Evolutionary conservation across 306 rosid species (phyloP).

Genomic region (Betula pendula): DNA sequence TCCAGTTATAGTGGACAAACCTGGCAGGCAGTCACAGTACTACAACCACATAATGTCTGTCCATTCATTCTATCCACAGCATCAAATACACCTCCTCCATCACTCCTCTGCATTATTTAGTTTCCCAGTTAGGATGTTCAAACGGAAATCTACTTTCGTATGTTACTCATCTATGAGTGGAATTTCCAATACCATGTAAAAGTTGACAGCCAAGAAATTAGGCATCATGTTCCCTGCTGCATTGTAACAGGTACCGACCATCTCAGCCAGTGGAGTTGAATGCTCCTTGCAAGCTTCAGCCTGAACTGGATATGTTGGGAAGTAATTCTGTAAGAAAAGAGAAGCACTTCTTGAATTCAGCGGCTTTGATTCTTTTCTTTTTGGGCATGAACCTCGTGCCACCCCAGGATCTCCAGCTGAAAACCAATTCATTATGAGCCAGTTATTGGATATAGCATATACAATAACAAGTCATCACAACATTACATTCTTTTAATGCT

Average conservation of each 20-base stretch:
- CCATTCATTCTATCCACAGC: conserved; percentile 79
- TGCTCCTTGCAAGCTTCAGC: conserved; percentile 95
- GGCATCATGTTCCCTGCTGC: conserved; percentile 84
- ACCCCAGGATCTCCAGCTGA: conserved; percentile 99
- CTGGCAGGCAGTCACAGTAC: conserved; percentile 79
- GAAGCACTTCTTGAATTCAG: conserved; percentile 66
- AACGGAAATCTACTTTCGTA: conserved; percentile 10
- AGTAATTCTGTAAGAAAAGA: conserved; percentile 84
- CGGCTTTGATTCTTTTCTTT: conserved; percentile 84
- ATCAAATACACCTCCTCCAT: conserved; percentile 92
- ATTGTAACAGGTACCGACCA: conserved; percentile 83
- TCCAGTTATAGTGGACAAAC: conserved; percentile 38
- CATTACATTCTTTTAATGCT: conserved; percentile 28
- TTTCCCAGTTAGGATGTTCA: conserved; percentile 30
- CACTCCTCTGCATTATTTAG: conserved; percentile 77
- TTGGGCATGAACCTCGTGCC: conserved; percentile 69
- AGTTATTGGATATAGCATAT: conserved; percentile 17
- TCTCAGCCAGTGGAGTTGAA: conserved; percentile 83
- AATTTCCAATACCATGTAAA: conserved; percentile 73
- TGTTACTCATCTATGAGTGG: neutral
- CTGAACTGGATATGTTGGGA: conserved; percentile 90
- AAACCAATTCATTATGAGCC: conserved; percentile 25
- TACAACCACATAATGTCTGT: conserved; percentile 74
- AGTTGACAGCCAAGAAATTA: conserved; percentile 88
- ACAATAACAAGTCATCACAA: conserved; percentile 8